A percentile compares a stretch with the other conserved stretches of the same genome.
These are phyloP conservation scores for Pichia deserticola DNA, from an alignment of 805 yeast species.

Conservation along the genomic window DNA sequence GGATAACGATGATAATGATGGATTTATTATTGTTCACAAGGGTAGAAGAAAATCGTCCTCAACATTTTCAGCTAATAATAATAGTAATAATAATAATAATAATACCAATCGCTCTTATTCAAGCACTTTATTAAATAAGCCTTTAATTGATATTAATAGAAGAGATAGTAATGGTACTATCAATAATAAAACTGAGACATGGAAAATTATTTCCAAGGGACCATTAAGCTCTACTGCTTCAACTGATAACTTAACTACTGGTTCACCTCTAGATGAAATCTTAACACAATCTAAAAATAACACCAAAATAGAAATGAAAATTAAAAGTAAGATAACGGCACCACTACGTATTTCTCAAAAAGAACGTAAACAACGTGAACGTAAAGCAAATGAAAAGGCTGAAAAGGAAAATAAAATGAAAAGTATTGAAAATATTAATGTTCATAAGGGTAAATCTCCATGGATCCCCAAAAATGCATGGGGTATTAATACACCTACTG, in stretches of 20 bases:
- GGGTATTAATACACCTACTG: slow-evolving; percentile 11
- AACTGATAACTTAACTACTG: neutral
- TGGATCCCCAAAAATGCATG: slow-evolving; percentile 4
- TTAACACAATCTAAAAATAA: neutral
- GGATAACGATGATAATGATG: slow-evolving; percentile 23
- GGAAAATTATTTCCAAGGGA: neutral
- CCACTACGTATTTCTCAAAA: slow-evolving; percentile 15
- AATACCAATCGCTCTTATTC: neutral
- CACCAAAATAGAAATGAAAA: neutral
- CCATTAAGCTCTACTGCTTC: neutral
- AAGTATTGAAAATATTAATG: neutral
- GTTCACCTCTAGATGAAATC: slow-evolving; percentile 1
- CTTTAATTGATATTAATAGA: neutral
- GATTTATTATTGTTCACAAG: slow-evolving; percentile 29
- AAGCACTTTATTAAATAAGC: neutral
- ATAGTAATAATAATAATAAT: too few relatives aligned
- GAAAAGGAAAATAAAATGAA: neutral
- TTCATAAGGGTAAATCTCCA: neutral
- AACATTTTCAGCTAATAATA: neutral
- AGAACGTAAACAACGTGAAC: slow-evolving; percentile 12
- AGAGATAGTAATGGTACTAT: neutral
- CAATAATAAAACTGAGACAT: neutral
- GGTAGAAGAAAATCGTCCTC: slow-evolving; percentile 24
- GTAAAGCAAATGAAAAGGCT: neutral
- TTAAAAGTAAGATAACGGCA: slow-evolving; percentile 2